Evolutionary conservation across 768 basidiomycete species (phyloP), one percentile per base, ranked within the genome.

Genomic region (Hemileccinum rubropunctum): DNA sequence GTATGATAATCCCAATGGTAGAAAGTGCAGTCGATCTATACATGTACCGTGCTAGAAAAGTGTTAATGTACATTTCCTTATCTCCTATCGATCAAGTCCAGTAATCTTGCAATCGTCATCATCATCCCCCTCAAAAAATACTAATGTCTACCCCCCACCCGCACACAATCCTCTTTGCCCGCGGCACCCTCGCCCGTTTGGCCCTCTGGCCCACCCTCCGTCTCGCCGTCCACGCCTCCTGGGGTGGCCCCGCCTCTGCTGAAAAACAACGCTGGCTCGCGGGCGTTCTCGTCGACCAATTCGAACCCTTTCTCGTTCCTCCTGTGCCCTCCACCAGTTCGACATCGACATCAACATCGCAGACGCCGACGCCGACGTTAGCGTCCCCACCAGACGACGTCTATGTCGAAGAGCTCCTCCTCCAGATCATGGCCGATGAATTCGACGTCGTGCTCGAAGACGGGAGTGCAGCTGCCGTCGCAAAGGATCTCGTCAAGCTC

Each of bases 221-320:
- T 36, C 73, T 95, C 61, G 95, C 94, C 30, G 83, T 98, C 33
- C 82, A 87, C 54, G 81, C 93, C 59, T 71, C 74, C 55, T 95
- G 93, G 93, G 95, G 94, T 23, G 93, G 93, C 3, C 80, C 86
- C 17, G 80, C 82, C 23, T 79, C 80, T 10, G 62, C 67, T 6
- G 73, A 72, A n/a, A 97, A 95, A 71, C 82, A 85, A 40, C 87
- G 82, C 18, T 95, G 91, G 90, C 76, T 97, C 15, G 89, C 88
- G 11, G 83, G 86, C 6, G 79, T 80, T 35, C 76, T 94, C 62
- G 86, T 91, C 57, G 86, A 94, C 65, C 78, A 84, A 7, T 91
- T 92, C 63, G 86, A 89, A 58, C 67, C 76, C 41, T 76, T 77
- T 52, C 51, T 72, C 53, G 23, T 23, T 23, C 23, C 23, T 23